Evolutionary conservation across 2,329 filamentous ascomycete species (phyloP).

Genomic region (Trichophyton mentagrophytes): DNA sequence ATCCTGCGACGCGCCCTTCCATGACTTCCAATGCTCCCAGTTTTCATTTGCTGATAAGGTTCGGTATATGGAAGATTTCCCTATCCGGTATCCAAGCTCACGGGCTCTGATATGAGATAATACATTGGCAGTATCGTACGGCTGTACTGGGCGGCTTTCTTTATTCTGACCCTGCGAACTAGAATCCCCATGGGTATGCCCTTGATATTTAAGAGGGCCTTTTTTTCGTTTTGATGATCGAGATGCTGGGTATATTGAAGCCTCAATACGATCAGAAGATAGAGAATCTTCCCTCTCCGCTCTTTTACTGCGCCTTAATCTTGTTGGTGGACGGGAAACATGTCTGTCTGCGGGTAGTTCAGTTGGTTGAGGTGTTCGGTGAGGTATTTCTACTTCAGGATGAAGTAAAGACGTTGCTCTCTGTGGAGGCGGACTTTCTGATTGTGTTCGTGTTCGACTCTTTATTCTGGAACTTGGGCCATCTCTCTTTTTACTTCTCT

Average conservation of each 20-base stretch:
- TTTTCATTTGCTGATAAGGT: conserved; percentile 17
- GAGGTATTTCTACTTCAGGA: background rate
- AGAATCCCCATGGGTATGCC: no score
- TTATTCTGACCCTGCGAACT: background rate
- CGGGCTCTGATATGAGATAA: conserved; percentile 20
- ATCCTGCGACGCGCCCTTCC: conserved; percentile 48
- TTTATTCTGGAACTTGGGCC: background rate
- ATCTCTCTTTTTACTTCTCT: background rate
- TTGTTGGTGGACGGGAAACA: background rate
- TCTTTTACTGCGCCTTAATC: background rate
- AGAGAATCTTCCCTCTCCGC: background rate
- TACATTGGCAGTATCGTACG: background rate
- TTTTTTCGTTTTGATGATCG: background rate
- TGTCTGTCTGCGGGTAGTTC: background rate
- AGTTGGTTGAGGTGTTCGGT: background rate
- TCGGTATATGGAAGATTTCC: conserved; percentile 12
- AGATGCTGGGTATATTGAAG: background rate
- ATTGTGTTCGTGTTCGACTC: background rate
- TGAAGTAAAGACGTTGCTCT: background rate
- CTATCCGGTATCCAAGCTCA: conserved; percentile 18
- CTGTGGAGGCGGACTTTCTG: background rate
- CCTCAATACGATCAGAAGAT: background rate
- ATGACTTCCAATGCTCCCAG: conserved; percentile 36
- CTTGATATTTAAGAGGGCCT: background rate
- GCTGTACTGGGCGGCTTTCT: background rate